Evolutionary conservation across 2,329 filamentous ascomycete species (phyloP).

Genomic region (Aspergillus pseudoviridinutans): DNA sequence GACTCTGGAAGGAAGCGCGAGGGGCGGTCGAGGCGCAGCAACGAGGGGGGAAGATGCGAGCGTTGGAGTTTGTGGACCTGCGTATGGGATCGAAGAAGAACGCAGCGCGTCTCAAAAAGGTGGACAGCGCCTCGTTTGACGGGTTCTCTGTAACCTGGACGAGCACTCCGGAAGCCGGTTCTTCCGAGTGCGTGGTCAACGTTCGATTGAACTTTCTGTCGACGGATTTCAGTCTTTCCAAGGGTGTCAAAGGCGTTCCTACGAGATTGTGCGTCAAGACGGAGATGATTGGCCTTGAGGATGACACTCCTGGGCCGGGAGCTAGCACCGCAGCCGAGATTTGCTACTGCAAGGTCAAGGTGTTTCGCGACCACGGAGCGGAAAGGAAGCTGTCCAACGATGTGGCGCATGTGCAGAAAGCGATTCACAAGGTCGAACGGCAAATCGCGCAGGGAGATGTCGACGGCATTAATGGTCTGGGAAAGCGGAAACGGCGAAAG

Average conservation of each 20-base stretch:
- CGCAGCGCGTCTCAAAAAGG: not conserved
- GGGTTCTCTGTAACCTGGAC: constrained; percentile 13
- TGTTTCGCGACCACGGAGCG: constrained; percentile 88
- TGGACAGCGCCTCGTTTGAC: constrained; percentile 6
- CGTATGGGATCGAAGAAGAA: not conserved
- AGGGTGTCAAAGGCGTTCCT: constrained; percentile 90
- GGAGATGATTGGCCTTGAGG: constrained; percentile 49
- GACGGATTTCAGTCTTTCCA: constrained; percentile 93
- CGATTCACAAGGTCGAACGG: constrained; percentile 87
- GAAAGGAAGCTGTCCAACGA: constrained; percentile 90
- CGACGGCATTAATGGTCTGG: constrained; percentile 47
- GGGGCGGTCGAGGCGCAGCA: constrained; percentile 87
- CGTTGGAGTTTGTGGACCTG: not conserved
- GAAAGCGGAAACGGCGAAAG: constrained; percentile 55
- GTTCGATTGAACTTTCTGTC: constrained; percentile 95
- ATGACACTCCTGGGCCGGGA: constrained; percentile 33
- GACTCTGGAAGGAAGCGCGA: constrained; percentile 84
- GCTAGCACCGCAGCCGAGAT: constrained; percentile 40
- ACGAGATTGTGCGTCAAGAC: constrained; percentile 87
- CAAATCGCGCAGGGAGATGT: constrained; percentile 71
- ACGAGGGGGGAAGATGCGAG: constrained; percentile 48
- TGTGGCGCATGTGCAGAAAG: constrained; percentile 85
- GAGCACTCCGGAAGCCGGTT: constrained; percentile 32
- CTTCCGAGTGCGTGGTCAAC: constrained; percentile 70
- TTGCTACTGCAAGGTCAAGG: constrained; percentile 87